A percentile compares a stretch with the other conserved stretches of the same genome.
phyloP scores from a whole-genome alignment of 2,329 filamentous ascomycete genomes.

The Cercospora sp. region DNA sequence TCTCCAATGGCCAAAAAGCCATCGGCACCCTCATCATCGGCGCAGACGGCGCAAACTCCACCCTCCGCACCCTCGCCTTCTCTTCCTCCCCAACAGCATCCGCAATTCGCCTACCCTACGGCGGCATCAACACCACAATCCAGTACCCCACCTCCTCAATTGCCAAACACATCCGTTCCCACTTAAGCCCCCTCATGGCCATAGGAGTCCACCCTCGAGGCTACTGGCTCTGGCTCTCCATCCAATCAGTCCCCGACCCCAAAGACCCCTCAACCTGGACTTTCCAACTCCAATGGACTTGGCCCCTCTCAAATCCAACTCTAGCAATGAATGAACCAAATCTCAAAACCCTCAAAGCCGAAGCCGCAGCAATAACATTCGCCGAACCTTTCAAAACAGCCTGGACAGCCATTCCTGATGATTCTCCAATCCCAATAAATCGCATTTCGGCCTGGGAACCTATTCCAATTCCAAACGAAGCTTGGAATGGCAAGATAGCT shows the following conservation, averaged over 20 bases:
- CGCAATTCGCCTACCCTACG: conserved; percentile 13
- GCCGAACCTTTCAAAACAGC: conserved; percentile 15
- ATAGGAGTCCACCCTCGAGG: conserved; percentile 16
- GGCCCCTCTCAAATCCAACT: background rate
- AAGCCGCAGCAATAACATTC: background rate
- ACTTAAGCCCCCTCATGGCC: conserved; percentile 11
- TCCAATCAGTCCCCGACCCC: conserved; percentile 15
- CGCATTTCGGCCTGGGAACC: conserved; percentile 15
- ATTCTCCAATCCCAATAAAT: background rate
- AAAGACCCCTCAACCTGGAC: conserved; percentile 10
- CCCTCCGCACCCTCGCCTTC: conserved; percentile 18
- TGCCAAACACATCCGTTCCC: background rate
- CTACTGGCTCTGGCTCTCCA: conserved; percentile 18
- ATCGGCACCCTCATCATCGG: conserved; percentile 18
- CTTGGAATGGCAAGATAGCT: conserved; percentile 9
- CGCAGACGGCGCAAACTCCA: conserved; percentile 25
- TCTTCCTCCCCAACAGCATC: background rate
- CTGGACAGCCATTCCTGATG: no score
- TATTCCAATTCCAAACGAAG: background rate
- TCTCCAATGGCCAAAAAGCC: conserved; percentile 14
- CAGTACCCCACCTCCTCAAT: background rate
- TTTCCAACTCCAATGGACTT: conserved; percentile 19
- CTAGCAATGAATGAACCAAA: background rate
- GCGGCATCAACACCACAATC: conserved; percentile 18
- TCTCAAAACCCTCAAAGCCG: background rate